Evolutionary conservation across 305 asterid species (phyloP), one percentile per base, ranked within the genome.

Genomic region (Plantago lanceolata): DNA sequence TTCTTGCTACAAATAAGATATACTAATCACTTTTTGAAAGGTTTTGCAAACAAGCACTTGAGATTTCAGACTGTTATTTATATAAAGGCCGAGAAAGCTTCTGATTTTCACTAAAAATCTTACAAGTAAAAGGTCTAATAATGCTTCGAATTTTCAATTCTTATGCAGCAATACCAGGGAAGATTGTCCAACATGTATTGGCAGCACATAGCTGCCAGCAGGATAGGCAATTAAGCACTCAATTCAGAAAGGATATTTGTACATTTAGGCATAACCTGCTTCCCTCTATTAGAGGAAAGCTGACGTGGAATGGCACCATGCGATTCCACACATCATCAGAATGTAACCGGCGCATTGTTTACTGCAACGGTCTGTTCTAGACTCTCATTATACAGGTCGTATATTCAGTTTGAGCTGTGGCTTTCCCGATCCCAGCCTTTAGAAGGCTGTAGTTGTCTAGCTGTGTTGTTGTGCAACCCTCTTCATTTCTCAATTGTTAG

Each of bases 281-380:
- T 83, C 84, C 91, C 61, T 73, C 68, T 63, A 69, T 71, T 67
- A 80, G 85, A 76, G 80, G 84, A 81, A 88, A 83, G 79, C 72
- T 90, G 91, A 84, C 92, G 70, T 82, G 89, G 94, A 83, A 72
- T 81, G 86, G 79, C 79, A 75, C 95, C 89, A 75, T 75, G 83
- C 85, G 83, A 78, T 76, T 81, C 69, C 70, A 68, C 75, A 76
- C 84, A 68, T 71, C 74, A 78, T 73, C 97, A 64, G 85, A 87
- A 74, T 76, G 74, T 73, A 89, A 81, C 78, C 90, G 76, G 68
- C 83, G 87, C 71, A 78, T 76, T 80, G 66, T 87, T 83, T 87
- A 75, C 79, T 93, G 96, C 94, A 93, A 90, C 79, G 99, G 99
- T 89, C 90, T 82, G 99, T 93, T 74, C 97, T 93, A 85, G 97